Evolutionary conservation across 2,329 filamentous ascomycete species (phyloP), one percentile per base, ranked within the genome.

Genomic region (Cyphellophora attinorum): DNA sequence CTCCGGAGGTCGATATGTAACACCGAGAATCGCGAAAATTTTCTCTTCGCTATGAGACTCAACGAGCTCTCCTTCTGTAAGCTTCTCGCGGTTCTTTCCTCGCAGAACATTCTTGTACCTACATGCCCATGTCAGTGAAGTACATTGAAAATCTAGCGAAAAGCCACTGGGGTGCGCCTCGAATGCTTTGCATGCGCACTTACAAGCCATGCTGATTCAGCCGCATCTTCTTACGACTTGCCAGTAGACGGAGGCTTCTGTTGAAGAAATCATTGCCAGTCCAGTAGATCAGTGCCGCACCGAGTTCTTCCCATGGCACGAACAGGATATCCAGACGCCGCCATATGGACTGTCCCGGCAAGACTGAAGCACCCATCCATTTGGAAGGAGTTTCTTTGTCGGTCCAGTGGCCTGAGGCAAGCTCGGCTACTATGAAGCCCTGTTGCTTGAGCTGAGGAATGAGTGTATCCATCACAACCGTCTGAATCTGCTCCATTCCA

Each of bases 201-300:
- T n/a, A n/a, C 36, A 96, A 55, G 0, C 86, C 89, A 18, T 72
- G 67, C 58, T 95, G 88, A 48, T 94, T 95, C 35, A 96, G 55
- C 33, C 82, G 64, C 84, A 93, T 86, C 0, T 76, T 74, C 59
- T 84, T 91, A 58, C 76, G 85, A 25, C 76, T 74, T 11, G 86
- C 85, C 44, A 95, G 57, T 11, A 93, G 60, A 44, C 89, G 65
- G 55, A 95, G 74, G 51, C 84, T 93, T 11, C 88, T 69, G 56
- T 95, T 95, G 62, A 95, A 95, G 19, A 94, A 81, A 53, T 94
- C 88, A 47, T 95, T 91, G 1, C 89, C 89, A 0, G 89, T 95
- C 52, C 95, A 96, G 53, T 95, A 95, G n/a, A 95, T 72, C 41
- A 95, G 55, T 0, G 88, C 86, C 0, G 84, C 88, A 1, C 89